phyloP scores from a whole-genome alignment of 768 basidiomycete species.

The Hemileccinum rubropunctum region DNA sequence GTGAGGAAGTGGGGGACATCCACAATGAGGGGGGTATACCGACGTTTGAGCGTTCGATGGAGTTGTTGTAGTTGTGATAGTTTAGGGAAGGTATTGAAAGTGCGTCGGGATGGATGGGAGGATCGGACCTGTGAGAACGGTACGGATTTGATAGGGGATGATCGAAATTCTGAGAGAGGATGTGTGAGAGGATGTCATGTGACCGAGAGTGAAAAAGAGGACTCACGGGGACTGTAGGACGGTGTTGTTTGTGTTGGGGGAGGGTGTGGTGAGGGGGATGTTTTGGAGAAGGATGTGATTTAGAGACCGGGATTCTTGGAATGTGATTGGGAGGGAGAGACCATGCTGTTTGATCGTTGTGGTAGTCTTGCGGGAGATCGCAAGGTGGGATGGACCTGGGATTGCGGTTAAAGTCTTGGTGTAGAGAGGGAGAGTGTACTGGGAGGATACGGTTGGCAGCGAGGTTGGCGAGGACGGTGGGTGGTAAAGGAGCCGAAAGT shows the following conservation, averaged over 20 bases:
- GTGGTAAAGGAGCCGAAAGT: slow-evolving; percentile 47
- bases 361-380: slow-evolving; percentile 15
- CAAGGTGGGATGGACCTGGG: slow-evolving; percentile 1
- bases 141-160: slow-evolving; percentile 13
- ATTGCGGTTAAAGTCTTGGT: slow-evolving; percentile 31
- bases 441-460: no score
- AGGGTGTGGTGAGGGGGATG: background rate
- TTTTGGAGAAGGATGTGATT: slow-evolving; percentile 1
- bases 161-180: slow-evolving; percentile 6
- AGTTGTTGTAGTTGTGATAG: slow-evolving; percentile 24
- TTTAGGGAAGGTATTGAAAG: slow-evolving; percentile 4
- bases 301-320: background rate
- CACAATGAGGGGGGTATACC: slow-evolving; percentile 75
- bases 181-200: background rate
- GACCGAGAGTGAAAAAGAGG: background rate
- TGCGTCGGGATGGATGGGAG: slow-evolving; percentile 17
- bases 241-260: slow-evolving; percentile 15
- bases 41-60: slow-evolving; percentile 49
- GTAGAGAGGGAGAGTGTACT: slow-evolving; percentile 20
- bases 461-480: slow-evolving; percentile 51
- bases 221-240: slow-evolving; percentile 17
- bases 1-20: slow-evolving; percentile 71
- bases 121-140: slow-evolving; percentile 14
- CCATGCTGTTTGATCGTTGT: slow-evolving; percentile 28
- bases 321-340: slow-evolving; percentile 12